Evolutionary conservation across 2,329 filamentous ascomycete species (phyloP).

Genomic region (Beauveria varroae): DNA sequence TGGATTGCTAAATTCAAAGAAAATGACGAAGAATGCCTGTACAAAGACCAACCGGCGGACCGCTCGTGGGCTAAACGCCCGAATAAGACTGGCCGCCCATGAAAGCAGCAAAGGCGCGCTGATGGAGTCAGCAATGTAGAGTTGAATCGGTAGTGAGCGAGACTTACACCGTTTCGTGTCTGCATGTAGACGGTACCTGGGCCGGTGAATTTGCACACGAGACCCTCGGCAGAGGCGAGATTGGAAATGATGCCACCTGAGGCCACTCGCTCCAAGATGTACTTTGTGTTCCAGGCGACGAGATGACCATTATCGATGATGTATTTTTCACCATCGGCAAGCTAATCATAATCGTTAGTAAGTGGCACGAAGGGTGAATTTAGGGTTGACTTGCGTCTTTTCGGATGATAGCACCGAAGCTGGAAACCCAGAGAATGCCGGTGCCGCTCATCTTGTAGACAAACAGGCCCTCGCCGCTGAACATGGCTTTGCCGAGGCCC

Average conservation of each 20-base stretch:
- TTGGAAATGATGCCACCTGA: conserved; percentile 92
- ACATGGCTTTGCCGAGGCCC: conserved; percentile 81
- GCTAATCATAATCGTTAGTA: conserved; percentile 25
- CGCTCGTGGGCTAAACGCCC: conserved; percentile 13
- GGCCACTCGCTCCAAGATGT: conserved; percentile 80
- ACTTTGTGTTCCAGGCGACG: conserved; percentile 95
- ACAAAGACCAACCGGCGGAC: not conserved
- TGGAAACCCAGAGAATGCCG: conserved; percentile 82
- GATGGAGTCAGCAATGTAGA: not conserved
- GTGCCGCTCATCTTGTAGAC: conserved; percentile 78
- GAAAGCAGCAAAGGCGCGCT: conserved; percentile 47
- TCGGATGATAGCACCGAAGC: conserved; percentile 88
- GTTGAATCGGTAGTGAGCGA: not conserved
- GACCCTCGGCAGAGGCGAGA: conserved; percentile 71
- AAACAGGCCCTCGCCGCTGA: conserved; percentile 87
- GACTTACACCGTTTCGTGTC: conserved; percentile 71
- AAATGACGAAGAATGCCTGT: not conserved
- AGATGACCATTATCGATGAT: conserved; percentile 90
- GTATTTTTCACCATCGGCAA: conserved; percentile 70
- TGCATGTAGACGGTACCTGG: conserved; percentile 90
- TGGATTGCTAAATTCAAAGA: not conserved
- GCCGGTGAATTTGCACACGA: conserved; percentile 90
- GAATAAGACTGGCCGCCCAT: conserved; percentile 40
- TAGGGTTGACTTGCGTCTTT: conserved; percentile 65
- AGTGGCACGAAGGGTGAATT: conserved; percentile 15